Evolutionary conservation across 1,139 yeast genomes (phyloP).

Genomic region (Candida pseudocylindracea): DNA sequence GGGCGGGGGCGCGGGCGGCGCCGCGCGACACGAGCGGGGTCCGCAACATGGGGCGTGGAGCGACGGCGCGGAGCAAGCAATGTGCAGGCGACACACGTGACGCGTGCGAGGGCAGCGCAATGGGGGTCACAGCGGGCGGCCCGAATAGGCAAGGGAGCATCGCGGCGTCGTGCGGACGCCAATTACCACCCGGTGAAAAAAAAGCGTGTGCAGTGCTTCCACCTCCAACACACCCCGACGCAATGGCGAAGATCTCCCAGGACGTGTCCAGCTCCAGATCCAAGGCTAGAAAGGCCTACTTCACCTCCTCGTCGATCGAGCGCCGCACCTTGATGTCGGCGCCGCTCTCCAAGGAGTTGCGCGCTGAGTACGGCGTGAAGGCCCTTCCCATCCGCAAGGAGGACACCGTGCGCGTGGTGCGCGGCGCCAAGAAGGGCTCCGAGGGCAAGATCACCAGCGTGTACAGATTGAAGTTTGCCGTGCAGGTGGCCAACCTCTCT

Average conservation of each 20-base stretch:
- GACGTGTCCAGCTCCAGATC: conserved; percentile 99
- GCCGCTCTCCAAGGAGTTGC: conserved; percentile 97
- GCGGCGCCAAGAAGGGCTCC: conserved; percentile 99
- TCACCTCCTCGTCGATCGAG: conserved; percentile 91
- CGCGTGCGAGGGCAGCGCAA: too few relatives aligned
- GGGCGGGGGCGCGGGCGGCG: too few relatives aligned
- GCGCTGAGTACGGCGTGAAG: conserved; percentile 91
- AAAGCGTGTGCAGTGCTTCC: not conserved
- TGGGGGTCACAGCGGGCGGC: too few relatives aligned
- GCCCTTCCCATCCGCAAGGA: conserved; percentile 97
- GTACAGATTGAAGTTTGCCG: conserved; percentile 95
- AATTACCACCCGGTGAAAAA: too few relatives aligned
- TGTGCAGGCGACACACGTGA: too few relatives aligned
- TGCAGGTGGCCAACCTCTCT: conserved; percentile 94
- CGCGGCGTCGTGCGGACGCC: too few relatives aligned
- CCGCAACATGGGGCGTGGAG: too few relatives aligned
- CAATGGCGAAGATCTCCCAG: conserved; percentile 5
- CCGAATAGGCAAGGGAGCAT: too few relatives aligned
- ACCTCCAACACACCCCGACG: not conserved
- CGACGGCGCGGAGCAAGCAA: too few relatives aligned
- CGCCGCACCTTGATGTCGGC: conserved; percentile 96
- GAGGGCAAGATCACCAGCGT: conserved; percentile 97
- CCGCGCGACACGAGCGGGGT: too few relatives aligned
- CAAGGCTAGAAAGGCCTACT: conserved; percentile 99
- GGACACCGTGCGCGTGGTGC: conserved; percentile 86